Conservation (phyloP, 129 eudicot species). For the Flaveria trinervia region DNA sequence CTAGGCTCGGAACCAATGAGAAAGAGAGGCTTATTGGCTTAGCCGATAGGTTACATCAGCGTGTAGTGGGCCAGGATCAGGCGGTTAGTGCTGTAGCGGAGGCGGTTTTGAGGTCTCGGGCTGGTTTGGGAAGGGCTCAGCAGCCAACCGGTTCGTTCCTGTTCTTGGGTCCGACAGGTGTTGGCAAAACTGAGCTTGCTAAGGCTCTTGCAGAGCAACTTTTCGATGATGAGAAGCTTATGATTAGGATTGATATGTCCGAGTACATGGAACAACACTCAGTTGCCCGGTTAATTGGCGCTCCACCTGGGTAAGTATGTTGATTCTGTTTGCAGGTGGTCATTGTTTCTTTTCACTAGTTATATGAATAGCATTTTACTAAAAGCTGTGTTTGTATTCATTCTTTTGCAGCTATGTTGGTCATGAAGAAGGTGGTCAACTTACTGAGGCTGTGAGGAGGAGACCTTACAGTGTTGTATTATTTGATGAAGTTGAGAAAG, state of each 20-base stretch:
- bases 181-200: conserved; percentile 94
- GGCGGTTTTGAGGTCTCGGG: conserved; percentile 89
- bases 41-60: conserved; percentile 68
- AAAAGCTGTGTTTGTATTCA: not conserved
- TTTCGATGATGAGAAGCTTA: conserved; percentile 81
- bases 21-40: conserved; percentile 81
- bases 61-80: conserved; percentile 91
- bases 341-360: not conserved
- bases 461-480: conserved; percentile 80
- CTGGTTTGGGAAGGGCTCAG: conserved; percentile 90
- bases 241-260: conserved; percentile 90
- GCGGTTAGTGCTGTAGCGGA: conserved; percentile 93
- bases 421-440: conserved; percentile 97
- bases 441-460: conserved; percentile 91
- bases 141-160: conserved; percentile 98
- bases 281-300: conserved; percentile 89
- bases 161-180: conserved; percentile 96
- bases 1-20: conserved; percentile 86
- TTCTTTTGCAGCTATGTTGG: conserved; percentile 64
- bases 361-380: not conserved
- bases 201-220: conserved; percentile 96
- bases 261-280: conserved; percentile 99
- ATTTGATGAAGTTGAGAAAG: conserved; percentile 92
- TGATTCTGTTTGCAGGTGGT: no score
- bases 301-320: conserved; percentile 89